Evolutionary conservation across 177 flowering plant species (phyloP).

Genomic region (Telopea speciosissima): DNA sequence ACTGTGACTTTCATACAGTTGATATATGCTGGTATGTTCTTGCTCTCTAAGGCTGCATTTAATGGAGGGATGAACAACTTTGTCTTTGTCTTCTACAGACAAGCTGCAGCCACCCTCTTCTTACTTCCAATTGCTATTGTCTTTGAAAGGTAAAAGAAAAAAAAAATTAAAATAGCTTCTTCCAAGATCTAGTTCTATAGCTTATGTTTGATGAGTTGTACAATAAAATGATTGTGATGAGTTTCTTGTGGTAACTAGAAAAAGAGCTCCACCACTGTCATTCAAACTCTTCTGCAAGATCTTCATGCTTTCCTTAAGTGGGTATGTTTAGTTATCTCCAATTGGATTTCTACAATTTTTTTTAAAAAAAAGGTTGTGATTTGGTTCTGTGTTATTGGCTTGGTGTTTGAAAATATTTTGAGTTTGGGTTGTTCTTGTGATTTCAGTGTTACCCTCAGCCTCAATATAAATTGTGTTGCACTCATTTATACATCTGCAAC

Average conservation of each 20-base stretch:
- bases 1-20: constrained; percentile 35
- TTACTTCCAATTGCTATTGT: constrained; percentile 41
- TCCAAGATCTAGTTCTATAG: no score
- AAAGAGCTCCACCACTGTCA: constrained; percentile 35
- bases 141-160: constrained; percentile 35
- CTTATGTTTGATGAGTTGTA: not conserved
- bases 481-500: constrained; percentile 50
- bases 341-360: not conserved
- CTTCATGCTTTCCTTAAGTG: constrained; percentile 36
- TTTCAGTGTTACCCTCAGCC: constrained; percentile 47
- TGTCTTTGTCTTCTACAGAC: constrained; percentile 57
- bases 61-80: constrained; percentile 54
- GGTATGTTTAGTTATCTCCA: constrained; percentile 24
- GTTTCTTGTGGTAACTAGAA: constrained; percentile 21
- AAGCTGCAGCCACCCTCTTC: constrained; percentile 46
- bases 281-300: constrained; percentile 37
- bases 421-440: not conserved
- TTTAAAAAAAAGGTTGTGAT: no score
- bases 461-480: constrained; percentile 43
- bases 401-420: not conserved
- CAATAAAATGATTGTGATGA: not conserved
- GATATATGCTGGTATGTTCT: constrained; percentile 50
- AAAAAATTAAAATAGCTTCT: no score
- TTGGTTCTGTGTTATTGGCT: not conserved
- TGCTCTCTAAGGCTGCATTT: constrained; percentile 60